Base-by-base conservation (phyloP, 164 flowering plant species). In the Liquidambar formosana region DNA sequence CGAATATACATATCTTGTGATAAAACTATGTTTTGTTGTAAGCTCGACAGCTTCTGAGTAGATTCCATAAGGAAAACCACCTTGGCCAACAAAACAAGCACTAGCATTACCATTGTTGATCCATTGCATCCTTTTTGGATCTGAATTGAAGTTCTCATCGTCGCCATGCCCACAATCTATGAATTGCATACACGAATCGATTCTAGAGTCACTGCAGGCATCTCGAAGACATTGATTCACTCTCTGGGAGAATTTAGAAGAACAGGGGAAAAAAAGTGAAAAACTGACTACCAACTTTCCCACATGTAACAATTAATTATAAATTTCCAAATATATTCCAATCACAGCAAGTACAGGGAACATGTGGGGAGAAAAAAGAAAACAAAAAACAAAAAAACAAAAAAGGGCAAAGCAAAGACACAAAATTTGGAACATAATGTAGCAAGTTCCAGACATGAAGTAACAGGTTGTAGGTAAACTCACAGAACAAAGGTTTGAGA, bases 171-270 rank as follows among this genome's bases (percentile, higher is more conserved):
- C 93, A 75, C 98, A 94, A 76, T 94, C 97, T 44, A 89, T 87
- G 71, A 86, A 84, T 1, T 54, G 2, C 70, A 18, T 49, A 69
- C 96, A 89, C 18, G 11, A 0, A 0, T 13, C 1, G 4, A 74
- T 52, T 8, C 41, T 14, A 67, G 84, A 69, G 9, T 56, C 14
- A 11, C 4, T 23, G 71, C 98, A 94, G 45, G 89, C 92, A 60
- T 86, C 75, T 70, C 90, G 84, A 56, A 93, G 85, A 77, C 98
- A 93, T 68, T 86, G 91, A 78, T 91, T 93, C 26, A 93, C 93
- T 81, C 97, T 83, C 98, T 91, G 85, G 16, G 19, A 44, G 22
- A 33, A 2, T 33, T 33, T 33, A 33, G 6, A 2, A 33, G 41
- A 33, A 33, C 41, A 33, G 41, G 41, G 6, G 6, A 33, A 33